phyloP scores from a whole-genome alignment of 2,329 filamentous ascomycete species.

The Delphinella strobiligena region DNA sequence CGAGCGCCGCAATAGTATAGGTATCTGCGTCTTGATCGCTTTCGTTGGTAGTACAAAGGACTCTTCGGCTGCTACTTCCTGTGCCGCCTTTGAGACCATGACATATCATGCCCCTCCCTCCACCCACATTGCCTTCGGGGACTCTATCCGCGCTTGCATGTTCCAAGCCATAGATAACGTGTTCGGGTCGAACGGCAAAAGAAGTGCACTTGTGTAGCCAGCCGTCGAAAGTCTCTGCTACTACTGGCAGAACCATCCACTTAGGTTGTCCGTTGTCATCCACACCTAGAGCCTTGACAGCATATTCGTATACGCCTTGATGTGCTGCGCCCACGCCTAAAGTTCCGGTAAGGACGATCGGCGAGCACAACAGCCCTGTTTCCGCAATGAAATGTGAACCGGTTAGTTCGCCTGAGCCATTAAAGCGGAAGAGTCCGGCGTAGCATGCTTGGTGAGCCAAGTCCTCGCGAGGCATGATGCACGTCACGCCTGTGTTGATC shows the following conservation, averaged over 20 bases:
- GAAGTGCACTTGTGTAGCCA: constrained; percentile 2
- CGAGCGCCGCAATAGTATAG: constrained; percentile 1
- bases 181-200: constrained; percentile 1
- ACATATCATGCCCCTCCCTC: constrained; percentile 3
- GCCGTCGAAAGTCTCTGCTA: constrained; percentile 3
- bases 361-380: not conserved
- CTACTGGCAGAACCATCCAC: constrained; percentile 3
- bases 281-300: not conserved
- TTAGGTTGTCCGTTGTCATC: too few relatives aligned
- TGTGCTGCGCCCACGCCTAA: constrained; percentile 3
- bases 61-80: not conserved
- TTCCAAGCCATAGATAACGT: not conserved
- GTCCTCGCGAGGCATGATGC: constrained; percentile 2
- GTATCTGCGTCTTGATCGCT: not conserved
- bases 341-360: constrained; percentile 1
- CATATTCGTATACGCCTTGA: not conserved
- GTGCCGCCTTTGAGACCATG: constrained; percentile 5
- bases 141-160: not conserved
- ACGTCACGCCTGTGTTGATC: constrained; percentile 2
- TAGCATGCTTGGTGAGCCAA: constrained; percentile 4
- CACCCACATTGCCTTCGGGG: not conserved
- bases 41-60: not conserved
- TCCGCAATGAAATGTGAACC: not conserved
- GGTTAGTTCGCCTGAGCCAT: constrained; percentile 2
- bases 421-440: constrained; percentile 2